phyloP scores from a whole-genome alignment of 129 eudicot species.

The Flaveria linearis region DNA sequence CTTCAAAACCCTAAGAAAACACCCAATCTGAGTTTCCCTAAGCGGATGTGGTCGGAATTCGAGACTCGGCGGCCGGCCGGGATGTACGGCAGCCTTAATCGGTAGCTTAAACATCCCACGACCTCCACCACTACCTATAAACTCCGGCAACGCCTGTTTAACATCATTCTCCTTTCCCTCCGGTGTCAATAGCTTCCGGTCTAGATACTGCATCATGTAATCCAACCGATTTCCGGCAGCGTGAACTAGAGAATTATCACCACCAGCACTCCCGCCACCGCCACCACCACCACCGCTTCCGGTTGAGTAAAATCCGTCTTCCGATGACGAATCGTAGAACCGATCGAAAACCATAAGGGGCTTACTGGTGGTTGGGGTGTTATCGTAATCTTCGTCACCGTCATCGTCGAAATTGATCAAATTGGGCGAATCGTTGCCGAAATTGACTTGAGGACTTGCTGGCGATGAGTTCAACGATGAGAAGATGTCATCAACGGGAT shows the following conservation, averaged over 20 bases:
- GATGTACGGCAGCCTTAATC: constrained; percentile 51
- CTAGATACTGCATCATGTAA: constrained; percentile 85
- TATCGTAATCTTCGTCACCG: constrained; percentile 8
- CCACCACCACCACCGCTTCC: constrained; percentile 24
- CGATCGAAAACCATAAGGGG: constrained; percentile 73
- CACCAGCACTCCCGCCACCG: not conserved
- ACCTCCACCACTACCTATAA: constrained; percentile 61
- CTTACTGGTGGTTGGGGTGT: constrained; percentile 24
- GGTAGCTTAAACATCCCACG: constrained; percentile 62
- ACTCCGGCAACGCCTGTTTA: constrained; percentile 57
- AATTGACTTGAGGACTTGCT: constrained; percentile 25
- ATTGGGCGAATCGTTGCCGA: constrained; percentile 27
- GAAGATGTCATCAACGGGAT: constrained; percentile 37
- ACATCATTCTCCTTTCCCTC: constrained; percentile 27
- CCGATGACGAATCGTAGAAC: constrained; percentile 68
- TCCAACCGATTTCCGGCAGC: constrained; percentile 67
- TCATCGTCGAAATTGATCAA: constrained; percentile 39
- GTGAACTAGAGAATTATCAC: constrained; percentile 24
- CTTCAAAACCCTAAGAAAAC: constrained; percentile 52
- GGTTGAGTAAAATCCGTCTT: constrained; percentile 34
- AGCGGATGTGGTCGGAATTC: constrained; percentile 74
- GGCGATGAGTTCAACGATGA: constrained; percentile 44
- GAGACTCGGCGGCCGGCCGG: constrained; percentile 62
- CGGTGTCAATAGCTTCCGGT: constrained; percentile 57
- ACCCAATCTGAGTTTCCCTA: constrained; percentile 66